Base-by-base conservation (phyloP, 2,329 filamentous ascomycete species). In the Penicillium sp. region DNA sequence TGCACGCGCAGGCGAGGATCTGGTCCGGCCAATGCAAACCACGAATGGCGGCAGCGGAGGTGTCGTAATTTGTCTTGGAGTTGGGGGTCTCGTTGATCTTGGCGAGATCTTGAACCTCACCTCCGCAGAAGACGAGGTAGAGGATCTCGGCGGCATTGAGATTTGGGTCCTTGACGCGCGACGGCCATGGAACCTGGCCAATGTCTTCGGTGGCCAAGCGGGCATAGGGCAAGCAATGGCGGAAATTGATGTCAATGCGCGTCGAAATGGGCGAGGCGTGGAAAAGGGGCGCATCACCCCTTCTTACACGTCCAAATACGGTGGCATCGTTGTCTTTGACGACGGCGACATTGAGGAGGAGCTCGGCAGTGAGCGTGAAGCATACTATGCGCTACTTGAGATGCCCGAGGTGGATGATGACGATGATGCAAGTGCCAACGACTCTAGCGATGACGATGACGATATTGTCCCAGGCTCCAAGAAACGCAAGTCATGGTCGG, bases 281-380 rank as follows among this genome's bases (percentile, higher is more conserved):
- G 78, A 81, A 18, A 82, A 82, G 39, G 91, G 90, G 1, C 82
- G 82, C 48, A 80, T 97, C 43, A 77, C 80, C 26, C 79, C 81
- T 11, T 73, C 77, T 0, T 96, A 94, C 65, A 84, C 81, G 54
- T 82, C 87, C 4, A 86, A 88, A 28, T 85, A 80, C 62, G 91
- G 91, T 13, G 93, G 93, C 0, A 86, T 98, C 37, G 81, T 98
- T 51, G 90, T 96, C 2, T 95, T 93, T 66, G 93, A 97, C 63
- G 93, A 97, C 64, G 93, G 91, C 1, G 93, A 98, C 66, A 90
- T 98, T 43, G 86, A 91, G 57, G 86, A 91, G 57, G 87, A 90
- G 32, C 73, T 98, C 32, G 70, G 69, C 9, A 73, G 73, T 1
- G 90, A 97, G 69, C 80, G 82, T 57, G 83, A 88, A 50, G 90